Conservation (phyloP, 257 asterid genomes). For the Rubia yunnanensis region DNA sequence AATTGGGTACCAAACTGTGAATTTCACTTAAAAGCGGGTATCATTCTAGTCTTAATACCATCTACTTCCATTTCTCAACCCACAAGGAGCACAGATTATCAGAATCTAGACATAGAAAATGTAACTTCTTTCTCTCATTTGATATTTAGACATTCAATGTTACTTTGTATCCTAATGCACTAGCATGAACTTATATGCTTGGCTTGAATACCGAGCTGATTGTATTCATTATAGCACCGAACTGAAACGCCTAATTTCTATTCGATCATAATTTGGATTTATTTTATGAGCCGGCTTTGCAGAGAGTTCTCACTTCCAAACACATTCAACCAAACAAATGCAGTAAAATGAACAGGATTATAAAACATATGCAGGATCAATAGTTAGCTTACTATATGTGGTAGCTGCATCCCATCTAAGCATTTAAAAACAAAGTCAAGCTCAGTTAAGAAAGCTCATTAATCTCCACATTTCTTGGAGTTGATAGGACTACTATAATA, state of each 20-base stretch:
- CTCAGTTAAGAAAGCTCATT: not conserved
- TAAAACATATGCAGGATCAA: not conserved
- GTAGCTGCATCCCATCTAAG: not conserved
- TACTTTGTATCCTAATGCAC: not conserved
- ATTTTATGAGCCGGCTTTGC: not conserved
- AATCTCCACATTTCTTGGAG: not conserved
- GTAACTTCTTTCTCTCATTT: not conserved
- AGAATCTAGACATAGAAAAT: not conserved
- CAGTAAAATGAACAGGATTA: not conserved
- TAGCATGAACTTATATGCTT: not conserved
- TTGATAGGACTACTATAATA: not conserved
- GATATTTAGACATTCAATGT: not conserved
- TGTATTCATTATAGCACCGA: not conserved
- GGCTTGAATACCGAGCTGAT: not conserved
- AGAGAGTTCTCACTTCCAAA: not conserved
- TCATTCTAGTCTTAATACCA: not conserved
- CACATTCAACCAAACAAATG: not conserved
- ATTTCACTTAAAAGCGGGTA: no score
- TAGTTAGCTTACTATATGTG: not conserved
- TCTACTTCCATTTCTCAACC: no score
- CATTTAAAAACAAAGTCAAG: slow-evolving; percentile 2
- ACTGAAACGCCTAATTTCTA: not conserved
- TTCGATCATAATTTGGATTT: not conserved
- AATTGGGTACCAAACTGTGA: no score
- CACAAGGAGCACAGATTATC: not conserved